Conservation (phyloP, 2,329 filamentous ascomycete species). For the Ustulina deusta region DNA sequence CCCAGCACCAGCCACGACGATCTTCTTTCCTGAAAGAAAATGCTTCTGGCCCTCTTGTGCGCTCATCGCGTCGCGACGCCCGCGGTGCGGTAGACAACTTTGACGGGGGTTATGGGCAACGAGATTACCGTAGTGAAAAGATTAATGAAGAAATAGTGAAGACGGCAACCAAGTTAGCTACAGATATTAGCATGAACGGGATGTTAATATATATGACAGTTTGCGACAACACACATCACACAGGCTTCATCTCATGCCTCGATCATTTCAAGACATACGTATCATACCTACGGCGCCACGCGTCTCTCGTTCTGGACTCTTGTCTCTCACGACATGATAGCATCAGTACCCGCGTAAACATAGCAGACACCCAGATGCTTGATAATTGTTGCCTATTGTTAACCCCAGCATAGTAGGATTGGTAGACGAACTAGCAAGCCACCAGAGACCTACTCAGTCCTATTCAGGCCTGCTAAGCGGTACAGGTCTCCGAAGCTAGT, state of each 20-base stretch:
- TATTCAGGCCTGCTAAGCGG: background rate
- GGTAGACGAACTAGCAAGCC: background rate
- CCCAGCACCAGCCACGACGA: conserved; percentile 59
- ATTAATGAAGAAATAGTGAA: background rate
- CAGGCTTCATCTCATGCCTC: background rate
- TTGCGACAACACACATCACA: background rate
- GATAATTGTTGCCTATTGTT: conserved; percentile 17
- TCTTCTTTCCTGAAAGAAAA: conserved; percentile 53
- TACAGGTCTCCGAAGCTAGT: background rate
- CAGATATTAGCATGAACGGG: background rate
- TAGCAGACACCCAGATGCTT: background rate
- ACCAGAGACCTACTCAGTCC: background rate
- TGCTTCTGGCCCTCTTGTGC: conserved; percentile 5
- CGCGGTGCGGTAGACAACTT: background rate
- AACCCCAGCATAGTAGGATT: background rate
- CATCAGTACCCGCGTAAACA: background rate
- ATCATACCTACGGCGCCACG: background rate
- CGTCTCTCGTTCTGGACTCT: background rate
- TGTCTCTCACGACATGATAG: background rate
- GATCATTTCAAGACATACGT: background rate
- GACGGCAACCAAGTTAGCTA: background rate
- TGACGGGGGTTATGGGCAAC: background rate
- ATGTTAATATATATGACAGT: conserved; percentile 7
- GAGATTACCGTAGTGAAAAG: background rate
- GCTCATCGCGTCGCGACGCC: conserved; percentile 7